Conservation (phyloP, 169 alveolate species). For the Eimeria acervulina region DNA sequence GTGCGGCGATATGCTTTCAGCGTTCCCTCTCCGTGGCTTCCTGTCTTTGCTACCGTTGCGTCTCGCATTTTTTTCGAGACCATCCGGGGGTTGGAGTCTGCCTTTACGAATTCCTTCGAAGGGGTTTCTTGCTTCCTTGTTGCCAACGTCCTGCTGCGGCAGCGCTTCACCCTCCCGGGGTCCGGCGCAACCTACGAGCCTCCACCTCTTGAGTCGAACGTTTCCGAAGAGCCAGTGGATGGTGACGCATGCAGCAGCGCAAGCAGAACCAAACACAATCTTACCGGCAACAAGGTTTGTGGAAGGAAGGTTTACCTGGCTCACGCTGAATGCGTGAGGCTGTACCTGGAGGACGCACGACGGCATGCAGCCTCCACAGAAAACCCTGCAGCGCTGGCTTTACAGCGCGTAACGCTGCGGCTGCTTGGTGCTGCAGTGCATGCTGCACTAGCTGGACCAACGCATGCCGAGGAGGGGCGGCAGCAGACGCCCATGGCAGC, state of each 20-base stretch:
- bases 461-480: conserved; percentile 1
- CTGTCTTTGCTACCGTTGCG: conserved; percentile 20
- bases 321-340: conserved; percentile 50
- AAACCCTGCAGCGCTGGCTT: conserved; percentile 46
- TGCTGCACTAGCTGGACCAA: not conserved
- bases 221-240: not conserved
- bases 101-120: conserved; percentile 29
- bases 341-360: conserved; percentile 54
- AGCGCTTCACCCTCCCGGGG: conserved; percentile 15
- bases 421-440: conserved; percentile 54
- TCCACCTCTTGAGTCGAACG: not conserved
- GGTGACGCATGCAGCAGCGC: conserved; percentile 19
- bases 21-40: conserved; percentile 55
- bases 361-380: conserved; percentile 35
- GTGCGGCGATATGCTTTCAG: conserved; percentile 6
- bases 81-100: conserved; percentile 40
- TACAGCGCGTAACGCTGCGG: conserved; percentile 49
- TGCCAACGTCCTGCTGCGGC: conserved; percentile 48
- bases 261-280: not conserved
- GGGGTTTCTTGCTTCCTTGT: conserved; percentile 57
- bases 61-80: conserved; percentile 59
- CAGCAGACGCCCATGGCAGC: not conserved
- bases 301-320: conserved; percentile 57
- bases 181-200: conserved; percentile 75
- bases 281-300: conserved; percentile 19